A percentile compares a stretch with the other conserved stretches of the same genome.
phyloP scores from a whole-genome alignment of 1,284 basidiomycete species.

The Trametes polyzona region DNA sequence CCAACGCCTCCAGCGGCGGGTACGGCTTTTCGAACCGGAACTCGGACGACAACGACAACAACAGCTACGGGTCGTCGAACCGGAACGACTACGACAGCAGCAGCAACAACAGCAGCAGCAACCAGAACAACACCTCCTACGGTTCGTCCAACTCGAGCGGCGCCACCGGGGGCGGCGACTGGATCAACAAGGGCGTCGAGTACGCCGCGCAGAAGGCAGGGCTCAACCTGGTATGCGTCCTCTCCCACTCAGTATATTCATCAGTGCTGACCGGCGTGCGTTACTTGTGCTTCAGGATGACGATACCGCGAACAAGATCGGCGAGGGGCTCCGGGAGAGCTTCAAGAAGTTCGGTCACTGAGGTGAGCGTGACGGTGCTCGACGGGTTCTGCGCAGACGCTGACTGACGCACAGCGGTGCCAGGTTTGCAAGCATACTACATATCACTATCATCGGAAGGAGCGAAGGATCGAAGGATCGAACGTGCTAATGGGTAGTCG shows the following conservation, averaged over 20 bases:
- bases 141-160: conserved; percentile 24
- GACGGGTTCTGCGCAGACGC: neutral
- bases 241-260: neutral
- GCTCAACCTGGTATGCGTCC: conserved; percentile 48
- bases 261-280: neutral
- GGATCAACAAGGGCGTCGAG: conserved; percentile 45
- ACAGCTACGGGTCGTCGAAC: conserved; percentile 24
- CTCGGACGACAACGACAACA: conserved; percentile 25
- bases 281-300: conserved; percentile 26
- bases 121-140: conserved; percentile 20
- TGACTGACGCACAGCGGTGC: neutral
- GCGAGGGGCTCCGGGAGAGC: conserved; percentile 39
- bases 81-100: conserved; percentile 24
- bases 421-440: too few species aligned
- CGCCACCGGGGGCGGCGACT: conserved; percentile 33
- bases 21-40: neutral
- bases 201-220: conserved; percentile 48
- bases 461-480: too few species aligned
- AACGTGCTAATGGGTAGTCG: too few species aligned
- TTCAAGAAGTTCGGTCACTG: conserved; percentile 42
- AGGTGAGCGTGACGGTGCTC: neutral
- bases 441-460: too few species aligned
- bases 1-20: conserved; percentile 8
- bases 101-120: conserved; percentile 23
- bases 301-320: conserved; percentile 41